Base-by-base conservation (phyloP, 345 rosid genomes). In the Leavenworthia alabamica region DNA sequence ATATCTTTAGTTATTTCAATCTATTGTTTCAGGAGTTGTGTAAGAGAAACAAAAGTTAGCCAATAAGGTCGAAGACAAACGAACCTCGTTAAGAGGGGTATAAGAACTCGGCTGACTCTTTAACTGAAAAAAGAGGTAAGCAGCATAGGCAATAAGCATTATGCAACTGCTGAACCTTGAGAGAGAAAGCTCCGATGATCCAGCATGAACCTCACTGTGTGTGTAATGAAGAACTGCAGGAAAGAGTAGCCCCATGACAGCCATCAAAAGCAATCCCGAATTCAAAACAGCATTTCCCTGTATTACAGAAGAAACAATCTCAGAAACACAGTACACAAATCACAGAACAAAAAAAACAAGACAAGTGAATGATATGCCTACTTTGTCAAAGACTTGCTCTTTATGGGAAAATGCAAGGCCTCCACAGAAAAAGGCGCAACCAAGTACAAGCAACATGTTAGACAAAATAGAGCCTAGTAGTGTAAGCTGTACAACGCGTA, bases 101-200 rank as follows among this genome's bases (percentile, higher is more conserved):
- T 84, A 89, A 52, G 40, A 60, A 69, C 80, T 78, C 4, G 56
- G 78, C 55, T 77, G 90, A 55, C 73, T 63, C 65, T 78, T 92
- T 51, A 92, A 70, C 75, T 92, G 98, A 79, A 82, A 92, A 72
- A 82, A 79, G 22, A 89, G 90, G 73, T 85, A 92, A 41, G 93
- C 89, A 56, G 73, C 90, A 69, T 92, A 92, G 11, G 88, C 96
- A 48, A 89, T 46, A 14, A 89, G 96, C 98, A 92, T 92, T 56
- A 91, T 36, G 47, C 96, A 88, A 68, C 98, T 91, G 71, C 87
- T 92, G 76, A 92, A 92, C 73, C 98, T 92, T 29, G 98, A 92
- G 48, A 92, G 96, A 64, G 89, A 79, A 70, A 92, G 75, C 73
- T 92, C 96, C 12, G 98, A 89, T 47, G 81, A 82, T 47, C 95